phyloP scores from a whole-genome alignment of 2,329 filamentous ascomycete species.

The Pseudocercospora macadamiae region DNA sequence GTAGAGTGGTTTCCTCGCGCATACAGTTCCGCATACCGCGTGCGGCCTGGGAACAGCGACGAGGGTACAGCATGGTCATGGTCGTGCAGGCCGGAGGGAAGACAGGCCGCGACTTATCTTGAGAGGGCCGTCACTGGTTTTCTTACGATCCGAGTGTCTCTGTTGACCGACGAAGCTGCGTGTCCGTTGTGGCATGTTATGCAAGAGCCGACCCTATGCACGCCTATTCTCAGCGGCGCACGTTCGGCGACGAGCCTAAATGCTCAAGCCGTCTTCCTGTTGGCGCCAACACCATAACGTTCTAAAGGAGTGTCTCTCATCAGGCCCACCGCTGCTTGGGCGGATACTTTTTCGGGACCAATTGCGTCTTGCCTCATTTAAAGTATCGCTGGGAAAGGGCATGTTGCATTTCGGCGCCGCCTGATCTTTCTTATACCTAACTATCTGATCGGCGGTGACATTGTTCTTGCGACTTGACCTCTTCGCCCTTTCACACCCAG shows the following conservation, averaged over 20 bases:
- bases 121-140: conserved; percentile 3
- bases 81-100: neutral
- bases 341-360: neutral
- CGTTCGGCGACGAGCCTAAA: conserved; percentile 5
- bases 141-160: conserved; percentile 6
- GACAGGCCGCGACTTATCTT: neutral
- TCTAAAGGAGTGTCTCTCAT: conserved; percentile 4
- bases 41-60: no score
- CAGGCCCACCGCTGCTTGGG: neutral
- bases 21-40: neutral
- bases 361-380: conserved; percentile 3
- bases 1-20: neutral
- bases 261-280: neutral
- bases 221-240: neutral
- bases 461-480: neutral
- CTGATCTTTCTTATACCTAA: neutral
- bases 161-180: no score
- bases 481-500: neutral
- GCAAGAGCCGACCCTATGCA: conserved; percentile 1
- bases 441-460: neutral
- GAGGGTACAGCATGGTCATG: neutral
- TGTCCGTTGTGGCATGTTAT: neutral
- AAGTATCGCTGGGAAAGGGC: neutral
- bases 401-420: neutral
- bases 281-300: conserved; percentile 3